These are phyloP conservation scores for Crithidia acanthocephali DNA, from an alignment of 208 protist species.

Conservation along the genomic window DNA sequence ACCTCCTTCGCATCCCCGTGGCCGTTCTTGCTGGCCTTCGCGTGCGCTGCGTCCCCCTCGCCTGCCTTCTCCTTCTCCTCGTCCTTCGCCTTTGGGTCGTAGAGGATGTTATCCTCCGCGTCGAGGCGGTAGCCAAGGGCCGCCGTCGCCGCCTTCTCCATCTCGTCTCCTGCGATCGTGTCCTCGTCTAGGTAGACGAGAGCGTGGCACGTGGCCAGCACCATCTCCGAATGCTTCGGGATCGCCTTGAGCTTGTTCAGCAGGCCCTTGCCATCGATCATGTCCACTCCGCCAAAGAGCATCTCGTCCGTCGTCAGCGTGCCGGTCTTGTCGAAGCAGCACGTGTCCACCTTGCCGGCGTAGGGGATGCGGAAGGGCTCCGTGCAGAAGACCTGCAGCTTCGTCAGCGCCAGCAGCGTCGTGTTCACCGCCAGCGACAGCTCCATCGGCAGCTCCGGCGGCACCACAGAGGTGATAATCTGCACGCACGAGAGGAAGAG, in stretches of 20 bases:
- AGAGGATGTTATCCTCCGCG: conserved; percentile 70
- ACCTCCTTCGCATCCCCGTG: conserved; percentile 13
- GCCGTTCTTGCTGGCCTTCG: conserved; percentile 7
- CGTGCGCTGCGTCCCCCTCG: neutral
- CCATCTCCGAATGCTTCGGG: conserved; percentile 71
- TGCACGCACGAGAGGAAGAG: conserved; percentile 98
- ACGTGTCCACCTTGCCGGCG: conserved; percentile 98
- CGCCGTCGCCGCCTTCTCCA: conserved; percentile 95
- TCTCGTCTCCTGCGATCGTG: conserved; percentile 95
- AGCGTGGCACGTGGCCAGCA: conserved; percentile 90
- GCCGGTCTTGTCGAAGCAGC: conserved; percentile 99
- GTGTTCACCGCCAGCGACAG: conserved; percentile 99
- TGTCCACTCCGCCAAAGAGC: conserved; percentile 91
- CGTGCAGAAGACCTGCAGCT: conserved; percentile 95
- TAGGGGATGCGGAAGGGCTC: conserved; percentile 99
- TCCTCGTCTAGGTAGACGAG: conserved; percentile 89
- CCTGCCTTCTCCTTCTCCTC: conserved; percentile 13
- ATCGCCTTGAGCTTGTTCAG: conserved; percentile 81
- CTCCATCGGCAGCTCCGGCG: conserved; percentile 99
- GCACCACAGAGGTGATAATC: conserved; percentile 99
- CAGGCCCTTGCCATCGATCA: conserved; percentile 89
- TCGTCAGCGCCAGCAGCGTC: conserved; percentile 92
- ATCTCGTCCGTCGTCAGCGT: conserved; percentile 98
- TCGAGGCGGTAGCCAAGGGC: conserved; percentile 90
- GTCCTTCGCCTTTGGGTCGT: conserved; percentile 46